Evolutionary conservation across 495 filamentous ascomycete genomes (phyloP).

Genomic region (Xylaria acuta): DNA sequence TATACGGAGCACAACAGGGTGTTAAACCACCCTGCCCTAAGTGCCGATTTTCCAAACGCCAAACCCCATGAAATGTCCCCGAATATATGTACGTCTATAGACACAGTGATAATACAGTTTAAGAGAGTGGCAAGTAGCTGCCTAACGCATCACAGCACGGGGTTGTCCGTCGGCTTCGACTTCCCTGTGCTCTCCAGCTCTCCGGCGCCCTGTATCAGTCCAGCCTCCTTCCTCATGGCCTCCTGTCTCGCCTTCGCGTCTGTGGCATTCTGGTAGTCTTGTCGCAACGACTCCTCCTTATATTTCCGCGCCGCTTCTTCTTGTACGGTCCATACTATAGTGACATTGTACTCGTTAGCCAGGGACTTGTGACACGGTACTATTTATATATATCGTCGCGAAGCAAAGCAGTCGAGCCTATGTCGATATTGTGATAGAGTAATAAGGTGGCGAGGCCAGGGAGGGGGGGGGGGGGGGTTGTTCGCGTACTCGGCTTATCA

Average conservation of each 20-base stretch:
- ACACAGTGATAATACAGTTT: slow-evolving; percentile 4
- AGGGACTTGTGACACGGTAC: background rate
- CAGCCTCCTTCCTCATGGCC: slow-evolving; percentile 61
- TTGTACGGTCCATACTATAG: slow-evolving; percentile 73
- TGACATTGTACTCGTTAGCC: slow-evolving; percentile 20
- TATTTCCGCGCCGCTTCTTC: slow-evolving; percentile 65
- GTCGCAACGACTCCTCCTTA: slow-evolving; percentile 58
- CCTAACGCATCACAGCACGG: background rate
- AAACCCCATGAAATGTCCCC: background rate
- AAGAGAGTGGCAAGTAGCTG: background rate
- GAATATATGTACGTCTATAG: slow-evolving; percentile 3
- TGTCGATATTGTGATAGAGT: background rate
- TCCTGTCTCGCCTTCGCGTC: slow-evolving; percentile 69
- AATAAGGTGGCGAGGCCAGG: background rate
- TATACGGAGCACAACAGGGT: background rate
- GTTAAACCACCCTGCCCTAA: background rate
- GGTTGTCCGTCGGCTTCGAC: slow-evolving; percentile 19
- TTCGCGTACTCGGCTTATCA: slow-evolving; percentile 74
- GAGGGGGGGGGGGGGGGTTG: background rate
- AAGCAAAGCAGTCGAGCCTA: no score
- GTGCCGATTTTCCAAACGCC: background rate
- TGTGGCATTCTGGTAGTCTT: slow-evolving; percentile 56
- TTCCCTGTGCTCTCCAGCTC: slow-evolving; percentile 20
- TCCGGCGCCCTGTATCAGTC: slow-evolving; percentile 31
- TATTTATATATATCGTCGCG: background rate